Conservation (phyloP, 164 flowering plant genomes). For the Berberis vulgaris region DNA sequence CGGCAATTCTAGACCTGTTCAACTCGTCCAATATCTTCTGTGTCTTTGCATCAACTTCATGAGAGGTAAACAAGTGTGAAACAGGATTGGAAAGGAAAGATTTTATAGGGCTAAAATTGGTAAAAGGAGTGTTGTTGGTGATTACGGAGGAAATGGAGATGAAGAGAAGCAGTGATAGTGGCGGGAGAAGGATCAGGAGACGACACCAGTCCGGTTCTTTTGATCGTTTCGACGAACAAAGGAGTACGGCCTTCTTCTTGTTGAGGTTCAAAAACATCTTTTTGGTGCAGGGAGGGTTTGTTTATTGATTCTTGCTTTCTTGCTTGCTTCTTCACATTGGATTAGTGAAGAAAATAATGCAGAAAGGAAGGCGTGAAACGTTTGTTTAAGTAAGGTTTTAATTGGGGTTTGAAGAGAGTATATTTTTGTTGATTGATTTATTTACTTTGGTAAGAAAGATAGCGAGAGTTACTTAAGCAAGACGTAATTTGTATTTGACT, state of each 20-base stretch:
- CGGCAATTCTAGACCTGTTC: slow-evolving; percentile 54
- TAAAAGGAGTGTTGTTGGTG: background rate
- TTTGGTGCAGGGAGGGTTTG: too few relatives aligned
- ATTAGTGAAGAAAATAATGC: too few relatives aligned
- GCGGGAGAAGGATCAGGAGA: slow-evolving; percentile 23
- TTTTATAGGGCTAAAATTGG: slow-evolving; percentile 6
- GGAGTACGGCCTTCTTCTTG: background rate
- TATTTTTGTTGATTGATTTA: too few relatives aligned
- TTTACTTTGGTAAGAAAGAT: too few relatives aligned
- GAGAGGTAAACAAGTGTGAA: background rate
- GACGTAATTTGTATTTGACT: too few relatives aligned
- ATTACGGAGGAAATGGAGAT: slow-evolving; percentile 16
- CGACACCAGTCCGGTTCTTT: slow-evolving; percentile 47
- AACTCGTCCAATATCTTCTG: background rate
- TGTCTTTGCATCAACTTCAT: background rate
- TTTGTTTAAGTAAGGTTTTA: too few relatives aligned
- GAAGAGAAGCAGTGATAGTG: slow-evolving; percentile 37
- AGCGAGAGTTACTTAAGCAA: too few relatives aligned
- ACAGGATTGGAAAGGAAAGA: background rate
- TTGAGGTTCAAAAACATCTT: background rate
- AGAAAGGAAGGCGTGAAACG: too few relatives aligned
- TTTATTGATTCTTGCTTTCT: too few relatives aligned
- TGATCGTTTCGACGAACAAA: slow-evolving; percentile 13
- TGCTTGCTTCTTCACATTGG: too few relatives aligned
- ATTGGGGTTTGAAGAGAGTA: too few relatives aligned